Evolutionary conservation across 768 basidiomycete species (phyloP).

Genomic region (Mycena metata): DNA sequence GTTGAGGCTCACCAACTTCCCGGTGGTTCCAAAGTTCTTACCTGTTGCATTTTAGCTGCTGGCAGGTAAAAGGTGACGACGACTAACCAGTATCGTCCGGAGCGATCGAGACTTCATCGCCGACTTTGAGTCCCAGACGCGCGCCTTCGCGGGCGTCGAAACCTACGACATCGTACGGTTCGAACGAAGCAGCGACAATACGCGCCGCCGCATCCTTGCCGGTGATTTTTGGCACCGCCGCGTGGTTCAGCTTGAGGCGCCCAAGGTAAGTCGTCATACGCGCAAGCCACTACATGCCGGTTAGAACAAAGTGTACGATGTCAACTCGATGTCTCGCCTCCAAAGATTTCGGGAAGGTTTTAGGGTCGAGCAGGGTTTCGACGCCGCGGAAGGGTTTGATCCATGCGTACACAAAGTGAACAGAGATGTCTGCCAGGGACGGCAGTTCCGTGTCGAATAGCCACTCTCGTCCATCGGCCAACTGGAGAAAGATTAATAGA

Average conservation of each 20-base stretch:
- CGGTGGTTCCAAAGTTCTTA: conserved; percentile 58
- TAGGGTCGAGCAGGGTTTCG: conserved; percentile 53
- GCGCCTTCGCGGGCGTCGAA: conserved; percentile 61
- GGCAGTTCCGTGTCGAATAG: conserved; percentile 67
- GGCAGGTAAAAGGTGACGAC: background rate
- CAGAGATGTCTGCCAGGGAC: conserved; percentile 65
- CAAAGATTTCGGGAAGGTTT: conserved; percentile 55
- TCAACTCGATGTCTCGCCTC: conserved; percentile 48
- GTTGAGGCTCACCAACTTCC: conserved; percentile 65
- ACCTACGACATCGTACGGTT: conserved; percentile 56
- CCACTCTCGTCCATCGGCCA: conserved; percentile 69
- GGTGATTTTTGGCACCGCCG: conserved; percentile 45
- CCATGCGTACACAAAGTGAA: conserved; percentile 66
- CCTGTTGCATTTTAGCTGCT: conserved; percentile 42
- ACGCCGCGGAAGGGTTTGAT: conserved; percentile 51
- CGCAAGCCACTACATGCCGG: conserved; percentile 58
- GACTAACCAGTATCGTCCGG: conserved; percentile 64
- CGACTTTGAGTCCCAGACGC: conserved; percentile 55
- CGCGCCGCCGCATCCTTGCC: conserved; percentile 59
- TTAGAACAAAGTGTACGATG: conserved; percentile 6
- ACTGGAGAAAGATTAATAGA: conserved; percentile 41
- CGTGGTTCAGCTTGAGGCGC: conserved; percentile 43
- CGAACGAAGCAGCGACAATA: conserved; percentile 54
- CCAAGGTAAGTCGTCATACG: conserved; percentile 55
- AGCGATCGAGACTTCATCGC: conserved; percentile 55